Percentiles rank a stretch among this genome's conserved stretches.
phyloP scores from a whole-genome alignment of 257 asterid genomes.

The Penstemon newberryi region DNA sequence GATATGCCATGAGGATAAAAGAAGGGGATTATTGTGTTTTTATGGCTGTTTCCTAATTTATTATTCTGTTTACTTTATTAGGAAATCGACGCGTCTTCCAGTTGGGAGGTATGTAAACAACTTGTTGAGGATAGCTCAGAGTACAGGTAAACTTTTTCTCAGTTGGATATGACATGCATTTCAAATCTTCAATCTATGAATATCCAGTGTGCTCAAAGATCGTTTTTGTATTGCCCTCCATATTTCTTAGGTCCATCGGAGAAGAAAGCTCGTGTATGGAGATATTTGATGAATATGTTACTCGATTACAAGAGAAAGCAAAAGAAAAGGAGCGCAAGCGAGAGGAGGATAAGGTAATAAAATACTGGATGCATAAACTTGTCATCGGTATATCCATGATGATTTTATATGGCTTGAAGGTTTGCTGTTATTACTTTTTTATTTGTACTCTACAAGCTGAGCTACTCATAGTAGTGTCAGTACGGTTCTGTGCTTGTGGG shows the following conservation, averaged over 20 bases:
- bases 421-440: neutral
- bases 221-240: constrained; percentile 1
- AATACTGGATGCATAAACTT: constrained; percentile 15
- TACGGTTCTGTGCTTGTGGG: neutral
- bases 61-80: constrained; percentile 23
- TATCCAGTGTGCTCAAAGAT: constrained; percentile 22
- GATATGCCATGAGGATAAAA: constrained; percentile 26
- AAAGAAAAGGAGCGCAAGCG: constrained; percentile 94
- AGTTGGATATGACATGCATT: constrained; percentile 21
- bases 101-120: constrained; percentile 86
- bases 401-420: constrained; percentile 17
- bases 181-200: constrained; percentile 10
- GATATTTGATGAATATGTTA: constrained; percentile 72
- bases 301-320: constrained; percentile 76
- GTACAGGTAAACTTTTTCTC: constrained; percentile 59
- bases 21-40: neutral
- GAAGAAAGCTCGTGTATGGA: constrained; percentile 75
- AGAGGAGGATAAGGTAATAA: constrained; percentile 86
- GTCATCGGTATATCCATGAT: neutral
- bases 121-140: constrained; percentile 83
- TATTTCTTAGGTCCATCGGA: constrained; percentile 67
- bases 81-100: constrained; percentile 75
- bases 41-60: neutral
- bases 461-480: neutral
- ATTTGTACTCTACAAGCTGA: neutral